Percentiles rank a stretch among this genome's conserved stretches.
These are phyloP conservation scores for Fusarium sp. DNA, from an alignment of 2,329 filamentous ascomycete genomes.

Conservation along the genomic window DNA sequence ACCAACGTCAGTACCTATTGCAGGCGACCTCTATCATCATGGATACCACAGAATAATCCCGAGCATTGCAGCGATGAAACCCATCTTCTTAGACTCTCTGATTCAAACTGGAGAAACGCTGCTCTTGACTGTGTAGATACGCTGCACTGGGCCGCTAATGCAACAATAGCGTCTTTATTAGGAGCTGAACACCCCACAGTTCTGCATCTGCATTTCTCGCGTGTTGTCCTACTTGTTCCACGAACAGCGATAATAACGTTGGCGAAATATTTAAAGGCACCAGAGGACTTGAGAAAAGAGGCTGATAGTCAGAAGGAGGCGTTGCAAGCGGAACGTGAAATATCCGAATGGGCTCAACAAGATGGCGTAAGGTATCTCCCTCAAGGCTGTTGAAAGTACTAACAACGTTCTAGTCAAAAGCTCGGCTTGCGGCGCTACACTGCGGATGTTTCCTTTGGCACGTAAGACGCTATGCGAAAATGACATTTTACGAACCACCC, in stretches of 20 bases:
- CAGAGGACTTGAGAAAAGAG: background rate
- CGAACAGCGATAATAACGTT: slow-evolving; percentile 60
- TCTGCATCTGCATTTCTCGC: slow-evolving; percentile 66
- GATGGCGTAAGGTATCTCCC: slow-evolving; percentile 40
- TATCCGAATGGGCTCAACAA: slow-evolving; percentile 52
- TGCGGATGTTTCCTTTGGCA: slow-evolving; percentile 61
- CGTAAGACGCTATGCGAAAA: slow-evolving; percentile 57
- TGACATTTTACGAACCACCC: slow-evolving; percentile 55
- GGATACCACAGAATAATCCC: slow-evolving; percentile 35
- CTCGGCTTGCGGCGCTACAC: slow-evolving; percentile 59
- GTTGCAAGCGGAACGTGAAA: slow-evolving; percentile 41
- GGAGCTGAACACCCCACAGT: slow-evolving; percentile 68
- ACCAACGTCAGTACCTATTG: slow-evolving; percentile 28
- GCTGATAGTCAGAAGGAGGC: slow-evolving; percentile 34
- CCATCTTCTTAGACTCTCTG: background rate
- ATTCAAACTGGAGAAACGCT: slow-evolving; percentile 57
- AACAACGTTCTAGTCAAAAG: slow-evolving; percentile 53
- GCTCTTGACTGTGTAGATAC: slow-evolving; percentile 64
- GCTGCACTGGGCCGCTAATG: slow-evolving; percentile 69
- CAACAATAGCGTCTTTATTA: slow-evolving; percentile 59
- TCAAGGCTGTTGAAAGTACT: fast-evolving
- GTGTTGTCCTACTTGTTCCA: slow-evolving; percentile 64
- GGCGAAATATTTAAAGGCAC: slow-evolving; percentile 44
- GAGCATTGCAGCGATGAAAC: background rate
- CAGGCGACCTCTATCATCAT: slow-evolving; percentile 33